These are phyloP conservation scores for Dryas alaskensis DNA, from an alignment of 306 rosid species.

Conservation along the genomic window DNA sequence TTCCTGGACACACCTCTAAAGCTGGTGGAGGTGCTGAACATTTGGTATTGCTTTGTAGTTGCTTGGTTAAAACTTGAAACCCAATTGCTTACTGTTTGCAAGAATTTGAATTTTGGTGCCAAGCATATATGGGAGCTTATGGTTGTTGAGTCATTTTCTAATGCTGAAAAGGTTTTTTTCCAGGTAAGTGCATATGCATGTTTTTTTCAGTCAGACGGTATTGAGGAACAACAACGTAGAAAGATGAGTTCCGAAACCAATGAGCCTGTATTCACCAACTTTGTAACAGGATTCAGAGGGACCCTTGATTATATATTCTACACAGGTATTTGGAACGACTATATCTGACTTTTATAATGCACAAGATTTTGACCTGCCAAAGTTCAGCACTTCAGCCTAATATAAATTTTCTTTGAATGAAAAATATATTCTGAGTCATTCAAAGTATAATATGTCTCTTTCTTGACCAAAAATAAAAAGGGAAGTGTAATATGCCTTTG, in stretches of 20 bases:
- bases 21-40: conserved; percentile 1
- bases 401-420: not conserved
- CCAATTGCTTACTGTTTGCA: not conserved
- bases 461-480: no score
- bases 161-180: not conserved
- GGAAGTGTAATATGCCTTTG: not conserved
- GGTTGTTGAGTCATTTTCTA: not conserved
- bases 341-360: not conserved
- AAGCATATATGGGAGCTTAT: not conserved
- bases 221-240: conserved; percentile 3
- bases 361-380: not conserved
- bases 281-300: not conserved
- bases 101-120: not conserved
- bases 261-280: conserved; percentile 29
- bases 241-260: conserved; percentile 8
- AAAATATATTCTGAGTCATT: not conserved
- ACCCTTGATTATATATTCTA: conserved; percentile 35
- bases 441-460: no score
- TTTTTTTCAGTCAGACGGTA: conserved; percentile 2
- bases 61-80: not conserved
- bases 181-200: conserved; percentile 31
- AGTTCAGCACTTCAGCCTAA: not conserved
- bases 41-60: not conserved
- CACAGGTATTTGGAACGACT: conserved; percentile 15
- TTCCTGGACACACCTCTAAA: not conserved